Percentiles rank a stretch among this genome's conserved stretches.
Conservation (phyloP, 257 asterid species). For the Catharanthus roseus region DNA sequence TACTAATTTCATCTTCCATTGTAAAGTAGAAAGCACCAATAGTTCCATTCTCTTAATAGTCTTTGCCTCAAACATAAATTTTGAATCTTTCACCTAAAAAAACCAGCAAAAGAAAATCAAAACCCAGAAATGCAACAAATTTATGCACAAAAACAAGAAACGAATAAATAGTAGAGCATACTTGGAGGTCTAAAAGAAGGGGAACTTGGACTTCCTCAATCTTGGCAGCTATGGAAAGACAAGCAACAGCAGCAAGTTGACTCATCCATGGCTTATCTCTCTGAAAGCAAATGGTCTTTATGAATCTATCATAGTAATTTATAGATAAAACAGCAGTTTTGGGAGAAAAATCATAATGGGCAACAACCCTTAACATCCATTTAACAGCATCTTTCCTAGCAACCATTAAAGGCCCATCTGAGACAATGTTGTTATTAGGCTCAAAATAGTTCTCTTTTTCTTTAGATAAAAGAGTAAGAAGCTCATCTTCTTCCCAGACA, state of each 20-base stretch:
- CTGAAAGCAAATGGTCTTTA: conserved; percentile 56
- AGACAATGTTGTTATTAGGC: conserved; percentile 19
- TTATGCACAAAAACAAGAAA: neutral
- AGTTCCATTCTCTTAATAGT: conserved; percentile 91
- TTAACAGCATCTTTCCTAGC: conserved; percentile 54
- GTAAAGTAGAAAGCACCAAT: conserved; percentile 61
- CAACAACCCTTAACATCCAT: conserved; percentile 72
- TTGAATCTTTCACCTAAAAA: conserved; percentile 58
- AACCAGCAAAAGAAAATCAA: conserved; percentile 16
- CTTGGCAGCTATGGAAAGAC: conserved; percentile 93
- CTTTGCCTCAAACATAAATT: conserved; percentile 72
- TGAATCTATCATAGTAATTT: conserved; percentile 60
- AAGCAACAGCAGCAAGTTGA: conserved; percentile 87
- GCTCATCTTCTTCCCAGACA: conserved; percentile 84
- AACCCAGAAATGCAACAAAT: conserved; percentile 16
- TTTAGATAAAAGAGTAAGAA: conserved; percentile 43
- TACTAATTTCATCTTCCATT: conserved; percentile 84
- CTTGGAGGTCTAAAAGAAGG: conserved; percentile 78
- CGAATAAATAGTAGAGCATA: conserved; percentile 24
- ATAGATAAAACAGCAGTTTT: conserved; percentile 66
- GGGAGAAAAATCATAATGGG: conserved; percentile 51
- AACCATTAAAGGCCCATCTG: conserved; percentile 39
- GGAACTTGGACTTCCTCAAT: conserved; percentile 94
- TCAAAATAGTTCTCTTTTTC: conserved; percentile 40
- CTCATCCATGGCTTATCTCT: conserved; percentile 94